phyloP scores from a whole-genome alignment of 2,329 filamentous ascomycete species.

The Xylariaceae sp. region DNA sequence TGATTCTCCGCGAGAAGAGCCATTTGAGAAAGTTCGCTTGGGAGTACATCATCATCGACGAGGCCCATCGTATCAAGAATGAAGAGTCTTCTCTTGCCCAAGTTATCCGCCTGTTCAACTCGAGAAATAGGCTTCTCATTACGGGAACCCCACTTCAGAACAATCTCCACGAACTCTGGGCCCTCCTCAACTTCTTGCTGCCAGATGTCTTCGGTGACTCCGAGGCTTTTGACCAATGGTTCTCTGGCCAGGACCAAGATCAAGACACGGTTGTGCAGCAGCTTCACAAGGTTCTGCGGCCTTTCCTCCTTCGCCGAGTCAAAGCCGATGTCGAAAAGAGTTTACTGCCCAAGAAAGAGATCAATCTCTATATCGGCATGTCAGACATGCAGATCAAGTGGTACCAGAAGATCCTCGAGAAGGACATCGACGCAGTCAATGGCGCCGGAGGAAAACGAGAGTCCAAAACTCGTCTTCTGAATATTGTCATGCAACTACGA shows the following conservation, averaged over 20 bases:
- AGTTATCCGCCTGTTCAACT: constrained; percentile 94
- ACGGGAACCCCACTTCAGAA: constrained; percentile 97
- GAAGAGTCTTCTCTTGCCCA: constrained; percentile 96
- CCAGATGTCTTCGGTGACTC: constrained; percentile 97
- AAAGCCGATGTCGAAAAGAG: constrained; percentile 99
- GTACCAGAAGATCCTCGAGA: constrained; percentile 98
- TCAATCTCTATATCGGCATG: constrained; percentile 97
- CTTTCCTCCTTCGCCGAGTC: constrained; percentile 91
- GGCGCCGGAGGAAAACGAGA: constrained; percentile 94
- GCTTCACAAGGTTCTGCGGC: constrained; percentile 85
- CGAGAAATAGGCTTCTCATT: constrained; percentile 88
- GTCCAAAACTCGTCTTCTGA: constrained; percentile 92
- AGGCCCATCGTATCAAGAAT: constrained; percentile 98
- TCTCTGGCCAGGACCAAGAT: constrained; percentile 82
- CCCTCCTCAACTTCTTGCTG: constrained; percentile 92
- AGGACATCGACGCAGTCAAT: constrained; percentile 98
- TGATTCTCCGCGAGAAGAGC: constrained; percentile 93
- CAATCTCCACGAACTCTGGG: constrained; percentile 97
- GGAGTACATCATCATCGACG: constrained; percentile 99
- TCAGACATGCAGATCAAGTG: constrained; percentile 98
- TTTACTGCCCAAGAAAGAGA: constrained; percentile 90
- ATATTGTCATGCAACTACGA: constrained; percentile 98
- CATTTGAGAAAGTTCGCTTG: constrained; percentile 97
- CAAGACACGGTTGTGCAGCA: constrained; percentile 96
- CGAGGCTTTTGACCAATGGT: constrained; percentile 97